phyloP scores from a whole-genome alignment of 2,329 filamentous ascomycete genomes.

The Fusarium coffeatum region DNA sequence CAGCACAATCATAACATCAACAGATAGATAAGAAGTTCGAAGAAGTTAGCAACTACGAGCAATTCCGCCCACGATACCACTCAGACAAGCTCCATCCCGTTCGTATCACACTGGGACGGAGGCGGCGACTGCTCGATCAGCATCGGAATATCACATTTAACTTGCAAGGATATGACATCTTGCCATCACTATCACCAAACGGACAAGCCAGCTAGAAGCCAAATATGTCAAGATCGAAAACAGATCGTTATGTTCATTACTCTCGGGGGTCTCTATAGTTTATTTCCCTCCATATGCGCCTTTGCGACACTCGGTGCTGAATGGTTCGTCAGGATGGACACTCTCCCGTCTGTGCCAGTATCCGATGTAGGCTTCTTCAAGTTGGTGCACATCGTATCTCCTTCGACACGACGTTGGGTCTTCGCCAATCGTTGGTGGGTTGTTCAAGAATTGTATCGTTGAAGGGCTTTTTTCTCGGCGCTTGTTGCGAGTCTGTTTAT shows the following conservation, averaged over 20 bases:
- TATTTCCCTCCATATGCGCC: slow-evolving; percentile 4
- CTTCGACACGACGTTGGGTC: background rate
- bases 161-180: background rate
- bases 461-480: background rate
- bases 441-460: slow-evolving; percentile 5
- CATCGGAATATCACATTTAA: background rate
- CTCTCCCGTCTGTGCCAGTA: background rate
- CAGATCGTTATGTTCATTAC: slow-evolving; percentile 22
- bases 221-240: background rate
- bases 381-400: background rate
- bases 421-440: background rate
- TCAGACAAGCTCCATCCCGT: background rate
- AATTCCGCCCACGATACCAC: background rate
- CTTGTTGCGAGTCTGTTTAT: background rate
- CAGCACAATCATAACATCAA: no score
- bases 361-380: background rate
- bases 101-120: no score
- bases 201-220: background rate
- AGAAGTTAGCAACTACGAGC: background rate
- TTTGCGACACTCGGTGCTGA: background rate
- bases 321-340: background rate
- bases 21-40: no score
- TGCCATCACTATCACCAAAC: background rate
- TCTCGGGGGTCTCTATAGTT: slow-evolving; percentile 7
- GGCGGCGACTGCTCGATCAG: no score